A percentile compares a stretch with the other conserved stretches of the same genome.
Conservation (phyloP, 2,329 filamentous ascomycete species). For the Herpotrichia juniperi region DNA sequence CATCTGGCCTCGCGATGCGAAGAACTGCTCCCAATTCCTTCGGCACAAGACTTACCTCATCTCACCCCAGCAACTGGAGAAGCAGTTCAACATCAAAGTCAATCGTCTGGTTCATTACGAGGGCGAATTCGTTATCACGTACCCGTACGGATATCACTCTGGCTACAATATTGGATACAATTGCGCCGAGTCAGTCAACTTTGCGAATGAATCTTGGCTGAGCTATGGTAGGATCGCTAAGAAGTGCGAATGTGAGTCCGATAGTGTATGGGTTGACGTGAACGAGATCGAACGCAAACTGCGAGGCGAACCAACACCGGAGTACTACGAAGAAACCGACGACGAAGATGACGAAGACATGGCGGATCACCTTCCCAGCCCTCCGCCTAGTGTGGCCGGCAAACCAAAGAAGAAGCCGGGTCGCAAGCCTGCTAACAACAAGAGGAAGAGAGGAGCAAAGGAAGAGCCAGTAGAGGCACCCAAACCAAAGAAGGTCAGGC, state of each 20-base stretch:
- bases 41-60: constrained; percentile 98
- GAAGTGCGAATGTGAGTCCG: constrained; percentile 94
- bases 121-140: constrained; percentile 97
- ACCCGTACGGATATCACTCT: constrained; percentile 97
- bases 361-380: constrained; percentile 71
- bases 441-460: constrained; percentile 52
- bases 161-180: constrained; percentile 99
- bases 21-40: constrained; percentile 93
- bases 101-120: constrained; percentile 96
- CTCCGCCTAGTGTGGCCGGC: constrained; percentile 74
- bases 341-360: constrained; percentile 69
- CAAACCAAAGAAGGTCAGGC: constrained; percentile 73
- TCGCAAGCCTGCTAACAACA: constrained; percentile 71
- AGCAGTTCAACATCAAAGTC: constrained; percentile 92
- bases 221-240: constrained; percentile 95
- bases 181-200: constrained; percentile 98
- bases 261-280: constrained; percentile 98
- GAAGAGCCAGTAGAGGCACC: constrained; percentile 52
- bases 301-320: constrained; percentile 79
- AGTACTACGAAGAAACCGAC: constrained; percentile 80
- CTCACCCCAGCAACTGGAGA: constrained; percentile 84
- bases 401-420: constrained; percentile 72
- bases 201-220: constrained; percentile 93
- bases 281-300: constrained; percentile 94
- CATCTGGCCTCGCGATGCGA: constrained; percentile 93